These are phyloP conservation scores for Aspergillus hiratsukae DNA, from an alignment of 2,329 filamentous ascomycete species.

Conservation along the genomic window DNA sequence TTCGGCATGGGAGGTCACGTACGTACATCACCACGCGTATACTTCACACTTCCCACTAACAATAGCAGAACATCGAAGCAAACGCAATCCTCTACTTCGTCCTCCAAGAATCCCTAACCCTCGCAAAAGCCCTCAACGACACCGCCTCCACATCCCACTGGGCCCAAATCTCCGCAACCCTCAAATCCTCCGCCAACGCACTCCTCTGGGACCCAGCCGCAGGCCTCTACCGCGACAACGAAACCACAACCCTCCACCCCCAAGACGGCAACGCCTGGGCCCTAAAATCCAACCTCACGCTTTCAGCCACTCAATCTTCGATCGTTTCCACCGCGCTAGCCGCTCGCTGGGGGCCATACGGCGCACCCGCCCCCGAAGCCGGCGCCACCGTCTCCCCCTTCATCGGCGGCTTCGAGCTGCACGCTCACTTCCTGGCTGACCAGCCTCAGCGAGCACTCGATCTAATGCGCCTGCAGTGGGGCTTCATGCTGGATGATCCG, in stretches of 20 bases:
- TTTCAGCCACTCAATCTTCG: constrained; percentile 18
- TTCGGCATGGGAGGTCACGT: constrained; percentile 49
- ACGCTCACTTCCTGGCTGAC: constrained; percentile 40
- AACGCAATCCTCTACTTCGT: constrained; percentile 44
- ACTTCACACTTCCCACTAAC: not conserved
- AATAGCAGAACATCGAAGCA: constrained; percentile 26
- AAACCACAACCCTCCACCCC: constrained; percentile 25
- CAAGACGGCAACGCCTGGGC: constrained; percentile 39
- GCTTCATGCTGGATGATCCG: constrained; percentile 53
- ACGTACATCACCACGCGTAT: constrained; percentile 1
- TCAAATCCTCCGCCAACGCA: constrained; percentile 24
- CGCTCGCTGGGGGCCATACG: constrained; percentile 42
- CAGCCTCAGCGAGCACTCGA: constrained; percentile 38
- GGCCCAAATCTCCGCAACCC: constrained; percentile 12
- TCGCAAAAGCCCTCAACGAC: constrained; percentile 20
- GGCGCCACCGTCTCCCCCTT: constrained; percentile 40
- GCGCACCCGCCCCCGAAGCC: constrained; percentile 44
- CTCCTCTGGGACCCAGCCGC: constrained; percentile 22
- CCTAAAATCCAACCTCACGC: constrained; percentile 30
- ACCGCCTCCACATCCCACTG: constrained; percentile 13
- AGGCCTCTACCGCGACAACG: constrained; percentile 26
- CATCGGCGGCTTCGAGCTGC: constrained; percentile 41
- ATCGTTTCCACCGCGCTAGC: constrained; percentile 36
- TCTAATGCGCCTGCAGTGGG: constrained; percentile 48
- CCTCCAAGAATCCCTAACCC: constrained; percentile 18